phyloP scores from a whole-genome alignment of 305 asterid genomes.

The Galium porrigens region DNA sequence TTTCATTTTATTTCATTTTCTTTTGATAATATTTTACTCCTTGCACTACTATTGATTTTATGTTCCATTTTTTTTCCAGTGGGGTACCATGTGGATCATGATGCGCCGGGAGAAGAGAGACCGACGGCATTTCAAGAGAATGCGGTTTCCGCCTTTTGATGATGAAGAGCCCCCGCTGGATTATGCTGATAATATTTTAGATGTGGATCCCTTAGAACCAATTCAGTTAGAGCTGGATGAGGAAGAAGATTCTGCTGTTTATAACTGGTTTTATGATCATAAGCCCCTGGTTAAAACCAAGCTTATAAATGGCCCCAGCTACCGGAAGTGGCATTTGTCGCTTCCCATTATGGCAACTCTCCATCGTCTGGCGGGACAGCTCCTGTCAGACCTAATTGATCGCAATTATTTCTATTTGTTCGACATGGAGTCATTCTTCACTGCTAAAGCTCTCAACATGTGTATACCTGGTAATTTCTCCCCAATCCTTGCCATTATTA shows the following conservation, averaged over 20 bases:
- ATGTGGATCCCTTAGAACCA: constrained; percentile 97
- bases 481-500: not conserved
- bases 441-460: constrained; percentile 98
- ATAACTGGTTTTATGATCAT: constrained; percentile 98
- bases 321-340: constrained; percentile 94
- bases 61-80: constrained; percentile 31
- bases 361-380: constrained; percentile 95
- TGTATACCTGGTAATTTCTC: constrained; percentile 77
- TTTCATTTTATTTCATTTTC: not conserved
- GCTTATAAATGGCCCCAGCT: constrained; percentile 96
- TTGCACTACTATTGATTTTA: not conserved
- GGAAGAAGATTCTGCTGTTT: constrained; percentile 96
- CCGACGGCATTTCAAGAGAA: constrained; percentile 91
- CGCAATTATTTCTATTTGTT: constrained; percentile 89
- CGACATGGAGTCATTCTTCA: constrained; percentile 98
- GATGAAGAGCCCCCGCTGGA: constrained; percentile 99
- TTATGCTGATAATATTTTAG: constrained; percentile 91
- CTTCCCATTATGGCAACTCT: constrained; percentile 98
- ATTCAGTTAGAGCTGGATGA: constrained; percentile 94
- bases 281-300: constrained; percentile 93
- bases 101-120: constrained; percentile 99
- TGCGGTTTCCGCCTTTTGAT: constrained; percentile 98
- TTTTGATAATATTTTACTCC: not conserved
- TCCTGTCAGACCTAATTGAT: constrained; percentile 89
- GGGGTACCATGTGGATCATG: constrained; percentile 99